Evolutionary conservation across 1,284 basidiomycete species (phyloP), one percentile per base, ranked within the genome.

Genomic region (Neolentinus lepideus): DNA sequence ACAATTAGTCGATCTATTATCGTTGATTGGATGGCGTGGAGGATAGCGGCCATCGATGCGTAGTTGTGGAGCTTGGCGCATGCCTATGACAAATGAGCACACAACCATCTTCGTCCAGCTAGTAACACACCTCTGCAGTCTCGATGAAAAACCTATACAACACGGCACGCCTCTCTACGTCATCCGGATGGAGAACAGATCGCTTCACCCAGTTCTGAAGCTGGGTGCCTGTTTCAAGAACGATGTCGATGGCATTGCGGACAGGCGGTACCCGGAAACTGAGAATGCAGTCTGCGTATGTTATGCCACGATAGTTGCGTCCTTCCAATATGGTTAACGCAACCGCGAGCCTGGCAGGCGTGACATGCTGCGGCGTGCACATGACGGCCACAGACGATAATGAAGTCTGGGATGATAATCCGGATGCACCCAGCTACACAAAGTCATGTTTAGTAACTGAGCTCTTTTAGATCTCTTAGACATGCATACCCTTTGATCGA

Each of bases 191-290:
- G 16, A 60, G 22, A 12, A 60, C 50, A 33, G 53, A 51, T 55
- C 70, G 69, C 59, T 75, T 75, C 10, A 77, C 71, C 74, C 75
- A 79, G 22, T 70, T 63, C 14, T 72, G 63, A 50, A 78, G 69
- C 56, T 70, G 69, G 60, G 74, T 74, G 56, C 74, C 74, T 12
- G 64, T 66, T 12, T 62, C 61, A 27, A 64, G 67, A 1, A 67
- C 68, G 14, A 61, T 65, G 43, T 69, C 64, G 12, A 74, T 64
- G 36, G 61, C 66, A 55, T 68, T 67, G 25, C 61, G 58, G 8
- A 62, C 63, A 12, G 64, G 54, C 24, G 62, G 61, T 11, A 62
- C 63, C 48, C 66, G 61, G 9, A 77, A 62, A 59, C 76, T 68
- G 16, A 65, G 64, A 27, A 78, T 69, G 50, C 74, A 77, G 61